Base-by-base conservation (phyloP, 2,329 filamentous ascomycete species). In the Tricladium varicosporioides region DNA sequence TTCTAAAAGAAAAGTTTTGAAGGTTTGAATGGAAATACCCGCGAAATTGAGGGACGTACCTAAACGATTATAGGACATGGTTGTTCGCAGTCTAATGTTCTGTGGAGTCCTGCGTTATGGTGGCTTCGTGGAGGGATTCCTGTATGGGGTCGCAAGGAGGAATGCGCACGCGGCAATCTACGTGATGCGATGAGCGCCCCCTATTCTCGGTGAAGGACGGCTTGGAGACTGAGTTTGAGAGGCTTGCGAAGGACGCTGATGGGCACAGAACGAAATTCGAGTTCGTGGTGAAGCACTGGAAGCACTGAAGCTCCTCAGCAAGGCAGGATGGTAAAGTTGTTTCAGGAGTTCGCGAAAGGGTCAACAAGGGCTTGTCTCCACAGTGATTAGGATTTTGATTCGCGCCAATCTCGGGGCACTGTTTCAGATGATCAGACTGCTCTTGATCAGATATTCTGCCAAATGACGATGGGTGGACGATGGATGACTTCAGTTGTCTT, bases 41-140 rank as follows among this genome's bases (percentile, higher is more conserved):
- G 50, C 10, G 58, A 57, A 59, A 61, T 54, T 61, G 50, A 62
- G 56, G 58, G 59, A 83, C 84, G 77, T 80, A 84, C 87, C 84
- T 79, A 90, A 74, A 67, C 86, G 84, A 78, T 89, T 88, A 77
- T 91, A 91, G 71, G 85, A 83, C 85, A 89, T 89, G 60, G 62
- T 65, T 55, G 16, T 46, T 52, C 48, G 31, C 18, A 5, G 44
- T 43, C 48, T 14, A 46, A 22, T 40, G 8, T 44, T 18, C 22
- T 22, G 53, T 45, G 53, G 51, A 31, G 52, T 51, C 22, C 46
- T 27, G 48, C 10, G 44, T 5, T 46, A 22, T 45, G 33, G 22
- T 45, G 48, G 22, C 42, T 57, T 19, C 13, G 27, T 51, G 51
- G 40, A 44, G 52, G 10, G 36, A 40, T 40, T 40, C 36, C 36